Base-by-base conservation (phyloP, 495 filamentous ascomycete genomes). In the Mycothermus thermophilus region DNA sequence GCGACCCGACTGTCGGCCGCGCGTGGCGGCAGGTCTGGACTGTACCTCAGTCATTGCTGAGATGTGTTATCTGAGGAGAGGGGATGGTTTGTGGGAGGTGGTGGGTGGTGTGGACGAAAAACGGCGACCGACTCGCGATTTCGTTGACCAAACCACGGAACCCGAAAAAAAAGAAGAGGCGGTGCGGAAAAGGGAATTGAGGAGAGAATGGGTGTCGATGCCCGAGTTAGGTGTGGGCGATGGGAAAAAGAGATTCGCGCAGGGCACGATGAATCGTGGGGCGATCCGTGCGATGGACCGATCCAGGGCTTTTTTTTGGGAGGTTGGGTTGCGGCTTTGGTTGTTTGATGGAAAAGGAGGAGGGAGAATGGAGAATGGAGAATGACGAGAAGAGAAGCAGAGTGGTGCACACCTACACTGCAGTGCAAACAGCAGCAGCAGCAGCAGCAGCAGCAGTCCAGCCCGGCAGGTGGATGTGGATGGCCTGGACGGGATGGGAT, bases 11-110 rank as follows among this genome's bases (percentile, higher is more conserved):
- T 50, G 51, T 50, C 53, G 46, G 46, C 55, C 52, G 52, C 55
- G 67, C 47, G 76, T 19, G 33, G 51, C 77, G 57, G 74, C 60
- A 37, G 76, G 69, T 67, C 90, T 72, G 58, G 79, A 68, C 66
- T 86, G 77, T 62, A 83, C 77, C 72, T 95, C 90, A 69, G 90
- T 92, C 88, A 97, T 94, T 54, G 58, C 65, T 50, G 48, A 60
- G 55, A 54, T 46, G 50, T 41, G 48, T 38, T 52, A 41, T 44
- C 37, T 17, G 48, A 51, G 38, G 34, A 53, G 35, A 40, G 29
- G 38, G 35, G 29, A n/a, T n/a, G n/a, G n/a, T 50, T 38, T 54
- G 42, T 45, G 39, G 20, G 48, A 50, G 38, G 35, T 54, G 35
- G 42, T 29, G 38, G 35, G 29, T 35, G 35, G 20, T 46, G n/a